Evolutionary conservation across 2,329 filamentous ascomycete genomes (phyloP).

Genomic region (Neophaeococcomyces mojaviensis): DNA sequence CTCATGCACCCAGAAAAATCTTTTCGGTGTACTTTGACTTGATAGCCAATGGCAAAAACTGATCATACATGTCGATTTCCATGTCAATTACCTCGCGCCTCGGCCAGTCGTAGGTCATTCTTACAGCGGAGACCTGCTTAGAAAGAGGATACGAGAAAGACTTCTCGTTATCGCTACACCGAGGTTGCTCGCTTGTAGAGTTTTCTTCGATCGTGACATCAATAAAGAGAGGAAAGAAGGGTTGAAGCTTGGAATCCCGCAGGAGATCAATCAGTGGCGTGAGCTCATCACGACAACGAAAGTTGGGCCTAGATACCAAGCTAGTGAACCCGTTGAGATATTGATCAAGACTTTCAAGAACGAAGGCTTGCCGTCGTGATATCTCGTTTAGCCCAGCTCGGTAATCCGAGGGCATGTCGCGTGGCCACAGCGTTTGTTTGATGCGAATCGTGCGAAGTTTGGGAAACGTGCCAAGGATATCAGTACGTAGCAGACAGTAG

Average conservation of each 20-base stretch:
- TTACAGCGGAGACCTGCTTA: not conserved
- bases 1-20: not conserved
- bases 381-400: not conserved
- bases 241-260: not conserved
- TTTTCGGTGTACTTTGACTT: slow-evolving; percentile 6
- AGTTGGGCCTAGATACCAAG: not conserved
- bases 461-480: slow-evolving; percentile 2
- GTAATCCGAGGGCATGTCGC: not conserved
- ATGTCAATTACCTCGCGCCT: not conserved
- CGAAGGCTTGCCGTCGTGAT: not conserved
- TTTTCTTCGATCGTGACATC: not conserved
- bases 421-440: slow-evolving; percentile 4
- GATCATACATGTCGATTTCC: slow-evolving; percentile 6
- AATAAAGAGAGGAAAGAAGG: not conserved
- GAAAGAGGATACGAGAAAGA: not conserved
- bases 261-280: not conserved
- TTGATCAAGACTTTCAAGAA: slow-evolving; percentile 3
- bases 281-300: not conserved
- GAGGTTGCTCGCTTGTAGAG: not conserved
- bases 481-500: not conserved
- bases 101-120: slow-evolving; percentile 6
- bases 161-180: not conserved
- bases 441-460: slow-evolving; percentile 3
- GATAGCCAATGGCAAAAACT: slow-evolving; percentile 6
- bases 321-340: too few relatives aligned